Conservation (phyloP, 2,329 filamentous ascomycete genomes). For the Thermomyces lanuginosus region DNA sequence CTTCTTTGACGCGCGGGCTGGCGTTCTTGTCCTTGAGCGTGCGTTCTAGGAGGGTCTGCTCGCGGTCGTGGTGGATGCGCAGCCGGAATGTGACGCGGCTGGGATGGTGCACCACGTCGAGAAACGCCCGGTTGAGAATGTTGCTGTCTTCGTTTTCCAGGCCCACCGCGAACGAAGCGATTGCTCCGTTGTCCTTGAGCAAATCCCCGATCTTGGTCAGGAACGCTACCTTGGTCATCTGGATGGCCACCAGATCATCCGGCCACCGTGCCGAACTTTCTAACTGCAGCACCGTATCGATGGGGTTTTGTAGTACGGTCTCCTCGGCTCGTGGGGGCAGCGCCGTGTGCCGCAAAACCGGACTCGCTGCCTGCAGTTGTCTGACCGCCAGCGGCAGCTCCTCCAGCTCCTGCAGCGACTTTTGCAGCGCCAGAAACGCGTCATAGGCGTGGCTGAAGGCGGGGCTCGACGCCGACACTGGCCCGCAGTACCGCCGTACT, state of each 20-base stretch:
- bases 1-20: constrained; percentile 49
- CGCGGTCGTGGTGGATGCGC: constrained; percentile 76
- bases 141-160: constrained; percentile 58
- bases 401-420: constrained; percentile 59
- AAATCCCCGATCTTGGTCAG: constrained; percentile 56
- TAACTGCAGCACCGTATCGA: constrained; percentile 74
- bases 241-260: constrained; percentile 76
- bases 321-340: constrained; percentile 14
- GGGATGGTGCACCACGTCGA: constrained; percentile 66
- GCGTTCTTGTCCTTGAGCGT: constrained; percentile 57
- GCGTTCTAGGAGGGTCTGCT: constrained; percentile 65
- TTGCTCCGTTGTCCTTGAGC: constrained; percentile 45
- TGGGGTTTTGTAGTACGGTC: constrained; percentile 30
- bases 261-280: constrained; percentile 91
- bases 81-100: constrained; percentile 62
- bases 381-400: constrained; percentile 76
- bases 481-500: constrained; percentile 15
- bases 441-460: constrained; percentile 53
- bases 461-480: constrained; percentile 27
- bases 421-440: constrained; percentile 57
- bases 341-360: constrained; percentile 58
- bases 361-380: constrained; percentile 56
- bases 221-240: constrained; percentile 86
- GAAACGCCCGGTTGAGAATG: constrained; percentile 59
- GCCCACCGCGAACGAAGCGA: constrained; percentile 53